phyloP scores from a whole-genome alignment of 2,329 filamentous ascomycete species.

The Alternaria dauci region DNA sequence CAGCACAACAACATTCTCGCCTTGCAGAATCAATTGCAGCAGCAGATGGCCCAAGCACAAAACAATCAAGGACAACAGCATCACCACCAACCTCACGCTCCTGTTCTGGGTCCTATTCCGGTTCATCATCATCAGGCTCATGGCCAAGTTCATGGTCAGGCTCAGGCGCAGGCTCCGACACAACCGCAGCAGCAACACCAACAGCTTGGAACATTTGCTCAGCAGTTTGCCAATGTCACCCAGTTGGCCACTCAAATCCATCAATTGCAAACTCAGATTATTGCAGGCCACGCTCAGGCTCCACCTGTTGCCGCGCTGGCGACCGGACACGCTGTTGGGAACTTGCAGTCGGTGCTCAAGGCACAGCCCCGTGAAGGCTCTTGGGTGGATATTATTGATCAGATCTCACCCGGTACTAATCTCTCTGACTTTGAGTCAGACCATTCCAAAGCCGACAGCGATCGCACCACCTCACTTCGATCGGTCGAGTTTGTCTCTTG shows the following conservation, averaged over 20 bases:
- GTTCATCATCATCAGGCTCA: not conserved
- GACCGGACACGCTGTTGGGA: not conserved
- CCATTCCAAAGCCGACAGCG: conserved; percentile 42
- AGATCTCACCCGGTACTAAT: conserved; percentile 59
- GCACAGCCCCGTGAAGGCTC: conserved; percentile 54
- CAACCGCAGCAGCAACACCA: conserved; percentile 15
- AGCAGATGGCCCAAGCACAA: conserved; percentile 15
- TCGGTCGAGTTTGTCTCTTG: conserved; percentile 66
- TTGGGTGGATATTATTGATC: conserved; percentile 61
- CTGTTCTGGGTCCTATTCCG: too few species aligned
- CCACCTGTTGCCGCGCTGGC: conserved; percentile 13
- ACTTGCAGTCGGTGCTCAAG: conserved; percentile 44
- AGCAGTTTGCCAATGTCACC: conserved; percentile 10
- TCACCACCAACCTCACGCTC: not conserved
- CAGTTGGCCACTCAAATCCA: conserved; percentile 13
- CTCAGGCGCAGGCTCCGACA: not conserved
- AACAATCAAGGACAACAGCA: conserved; percentile 4
- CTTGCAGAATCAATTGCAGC: conserved; percentile 28
- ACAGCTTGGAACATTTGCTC: conserved; percentile 2
- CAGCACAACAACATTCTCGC: conserved; percentile 25
- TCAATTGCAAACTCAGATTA: conserved; percentile 15
- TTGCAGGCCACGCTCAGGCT: conserved; percentile 6
- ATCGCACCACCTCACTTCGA: conserved; percentile 46
- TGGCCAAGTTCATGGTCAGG: not conserved
- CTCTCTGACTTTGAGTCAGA: conserved; percentile 53